These are phyloP conservation scores for Pseudoturritis turrita DNA, from an alignment of 345 rosid genomes.

Conservation along the genomic window DNA sequence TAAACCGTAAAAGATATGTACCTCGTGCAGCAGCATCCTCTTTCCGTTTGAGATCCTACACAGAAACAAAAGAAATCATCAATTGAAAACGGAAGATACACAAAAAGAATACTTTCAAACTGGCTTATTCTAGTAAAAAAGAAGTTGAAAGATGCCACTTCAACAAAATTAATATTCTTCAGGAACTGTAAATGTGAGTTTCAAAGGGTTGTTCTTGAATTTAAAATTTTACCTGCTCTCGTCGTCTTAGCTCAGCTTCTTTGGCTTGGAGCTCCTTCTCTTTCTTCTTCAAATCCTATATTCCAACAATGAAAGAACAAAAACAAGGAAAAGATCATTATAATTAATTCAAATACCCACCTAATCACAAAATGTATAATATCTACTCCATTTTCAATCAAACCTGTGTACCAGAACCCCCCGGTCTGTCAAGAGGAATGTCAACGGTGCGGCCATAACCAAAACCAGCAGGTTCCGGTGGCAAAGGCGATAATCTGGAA, in stretches of 20 bases:
- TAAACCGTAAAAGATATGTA: conserved; percentile 16
- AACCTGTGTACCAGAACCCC: conserved; percentile 38
- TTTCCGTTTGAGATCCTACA: conserved; percentile 74
- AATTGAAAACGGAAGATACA: background rate
- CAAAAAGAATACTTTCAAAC: background rate
- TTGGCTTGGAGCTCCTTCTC: conserved; percentile 97
- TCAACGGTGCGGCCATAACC: conserved; percentile 72
- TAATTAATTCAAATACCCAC: background rate
- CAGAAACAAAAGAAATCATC: conserved; percentile 4
- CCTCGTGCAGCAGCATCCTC: conserved; percentile 98
- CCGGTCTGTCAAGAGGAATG: conserved; percentile 79
- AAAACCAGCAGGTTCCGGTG: conserved; percentile 85
- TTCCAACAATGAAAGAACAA: background rate
- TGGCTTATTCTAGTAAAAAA: background rate
- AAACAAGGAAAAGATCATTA: background rate
- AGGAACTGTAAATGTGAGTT: background rate
- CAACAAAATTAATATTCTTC: background rate
- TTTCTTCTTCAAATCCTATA: conserved; percentile 72
- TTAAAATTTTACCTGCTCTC: conserved; percentile 61
- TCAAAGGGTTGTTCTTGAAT: background rate
- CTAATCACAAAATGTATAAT: background rate
- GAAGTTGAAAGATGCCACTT: background rate
- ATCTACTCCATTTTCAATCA: background rate
- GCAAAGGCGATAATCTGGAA: conserved; percentile 89
- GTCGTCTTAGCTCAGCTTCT: conserved; percentile 76